These are phyloP conservation scores for Coemansia sp. DNA, from an alignment of 192 early-diverging fungal species.

Conservation along the genomic window DNA sequence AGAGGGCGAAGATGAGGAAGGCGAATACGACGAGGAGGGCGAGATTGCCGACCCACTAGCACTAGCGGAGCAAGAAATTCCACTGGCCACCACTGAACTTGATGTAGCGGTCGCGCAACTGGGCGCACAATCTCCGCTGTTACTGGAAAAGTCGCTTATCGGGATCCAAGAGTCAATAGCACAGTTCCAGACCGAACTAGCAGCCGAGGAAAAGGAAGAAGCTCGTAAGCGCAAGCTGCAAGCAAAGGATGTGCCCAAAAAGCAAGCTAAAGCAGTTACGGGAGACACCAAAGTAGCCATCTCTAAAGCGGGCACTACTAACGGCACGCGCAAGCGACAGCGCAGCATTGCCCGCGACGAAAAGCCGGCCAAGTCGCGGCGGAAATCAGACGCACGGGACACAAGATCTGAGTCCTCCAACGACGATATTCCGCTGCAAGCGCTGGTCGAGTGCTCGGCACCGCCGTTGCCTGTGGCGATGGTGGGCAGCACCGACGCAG, in stretches of 20 bases:
- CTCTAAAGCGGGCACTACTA: constrained; percentile 1
- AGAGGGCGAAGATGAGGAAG: constrained; percentile 36
- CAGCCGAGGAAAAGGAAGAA: constrained; percentile 32
- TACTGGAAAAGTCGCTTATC: constrained; percentile 28
- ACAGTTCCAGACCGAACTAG: constrained; percentile 36
- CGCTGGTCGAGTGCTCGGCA: constrained; percentile 9
- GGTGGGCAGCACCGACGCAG: constrained; percentile 4
- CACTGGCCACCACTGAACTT: constrained; percentile 10
- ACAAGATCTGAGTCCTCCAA: constrained; percentile 16
- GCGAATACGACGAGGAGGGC: constrained; percentile 51
- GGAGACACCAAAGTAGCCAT: neutral
- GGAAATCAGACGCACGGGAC: constrained; percentile 20
- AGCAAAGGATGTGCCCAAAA: neutral
- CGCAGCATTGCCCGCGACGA: constrained; percentile 43
- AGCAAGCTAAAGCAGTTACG: neutral
- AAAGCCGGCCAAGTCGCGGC: constrained; percentile 32
- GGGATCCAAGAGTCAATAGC: constrained; percentile 27
- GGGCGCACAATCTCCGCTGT: neutral
- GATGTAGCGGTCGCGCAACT: constrained; percentile 20
- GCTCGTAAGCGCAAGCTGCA: constrained; percentile 14
- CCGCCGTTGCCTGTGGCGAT: neutral
- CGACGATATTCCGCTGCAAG: constrained; percentile 34
- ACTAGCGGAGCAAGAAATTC: neutral
- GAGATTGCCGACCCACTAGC: constrained; percentile 43
- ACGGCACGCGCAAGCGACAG: constrained; percentile 41